Evolutionary conservation across 1,284 basidiomycete species (phyloP), one percentile per base, ranked within the genome.

Genomic region (Fomitopsis palustris): DNA sequence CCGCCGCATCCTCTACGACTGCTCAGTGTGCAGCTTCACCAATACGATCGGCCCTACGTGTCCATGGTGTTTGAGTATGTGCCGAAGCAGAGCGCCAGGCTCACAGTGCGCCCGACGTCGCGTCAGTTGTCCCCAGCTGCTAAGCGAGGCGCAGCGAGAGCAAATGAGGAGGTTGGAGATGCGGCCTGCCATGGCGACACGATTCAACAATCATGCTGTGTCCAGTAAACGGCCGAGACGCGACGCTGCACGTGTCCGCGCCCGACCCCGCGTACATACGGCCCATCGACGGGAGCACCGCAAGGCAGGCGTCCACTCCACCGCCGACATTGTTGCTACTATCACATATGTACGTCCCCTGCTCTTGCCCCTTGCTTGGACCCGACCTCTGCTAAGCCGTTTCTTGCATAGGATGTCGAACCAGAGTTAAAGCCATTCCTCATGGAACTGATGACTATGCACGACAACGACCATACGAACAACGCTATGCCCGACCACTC

Each of bases 41-140:
- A 86, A 86, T 61, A 70, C 75, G 33, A 74, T 78, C 62, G 75
- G 83, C 57, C 76, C 77, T 23, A 70, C 84, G 58, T 86, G 84
- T 69, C 72, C 84, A 9, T 86, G 83, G 81, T 86, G 84, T 68
- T 69, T 75, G 61, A 78, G 80, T 76, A 72, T 75, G 17, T 83
- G 76, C 51, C 75, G 75, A 6, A 70, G 72, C 64, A 74, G 69
- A 67, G 65, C 69, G 68, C 53, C 31, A 23, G 33, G 16, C 16
- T 16, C 66, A 61, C 23, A 23, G 14, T 6, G 23, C 25, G 31
- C 39, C 8, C 37, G 47, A 14, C 61, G 70, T 55, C 69, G 76
- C 59, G 60, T 76, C 56, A 81, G 78, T 61, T 74, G 75, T 17
- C 79, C 78, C 0, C 61, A 71, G 33, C 68, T 72, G 51, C 66